Conservation (phyloP, 1,139 yeast genomes). For the Lodderomyces oxycetoniae region DNA sequence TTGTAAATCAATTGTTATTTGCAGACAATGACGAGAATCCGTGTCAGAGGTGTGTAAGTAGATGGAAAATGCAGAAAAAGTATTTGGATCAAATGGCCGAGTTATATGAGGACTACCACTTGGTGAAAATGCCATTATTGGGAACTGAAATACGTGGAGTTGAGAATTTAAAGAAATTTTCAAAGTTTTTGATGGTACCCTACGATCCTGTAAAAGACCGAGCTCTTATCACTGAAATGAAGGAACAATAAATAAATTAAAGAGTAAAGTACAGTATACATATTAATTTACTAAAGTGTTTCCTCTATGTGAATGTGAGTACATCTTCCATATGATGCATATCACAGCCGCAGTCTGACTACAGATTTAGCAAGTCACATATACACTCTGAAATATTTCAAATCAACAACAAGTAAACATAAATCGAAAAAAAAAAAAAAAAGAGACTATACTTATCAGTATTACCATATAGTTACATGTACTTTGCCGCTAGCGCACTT, state of each 20-base stretch:
- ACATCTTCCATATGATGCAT: too few species aligned
- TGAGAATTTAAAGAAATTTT: conserved; percentile 73
- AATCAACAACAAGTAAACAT: too few species aligned
- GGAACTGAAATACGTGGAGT: conserved; percentile 93
- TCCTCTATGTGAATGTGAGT: too few species aligned
- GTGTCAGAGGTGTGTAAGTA: conserved; percentile 85
- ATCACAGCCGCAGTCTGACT: too few species aligned
- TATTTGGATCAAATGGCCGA: conserved; percentile 93
- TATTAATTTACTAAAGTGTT: neutral
- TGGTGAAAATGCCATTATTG: conserved; percentile 90
- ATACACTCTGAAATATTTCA: too few species aligned
- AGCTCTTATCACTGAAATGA: conserved; percentile 58
- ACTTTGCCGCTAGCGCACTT: too few species aligned
- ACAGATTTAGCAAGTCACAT: too few species aligned
- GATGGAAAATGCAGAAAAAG: conserved; percentile 95
- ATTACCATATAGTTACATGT: too few species aligned
- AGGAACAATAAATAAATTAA: conserved; percentile 38
- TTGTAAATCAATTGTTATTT: conserved; percentile 86
- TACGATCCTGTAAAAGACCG: conserved; percentile 64
- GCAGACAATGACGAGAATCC: conserved; percentile 66
- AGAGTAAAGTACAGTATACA: neutral
- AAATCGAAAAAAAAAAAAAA: too few species aligned
- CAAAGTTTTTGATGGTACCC: conserved; percentile 63
- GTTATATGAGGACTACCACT: conserved; percentile 89
- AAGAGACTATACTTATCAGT: too few species aligned